Conservation (phyloP, 208 protist species). For the Phytomonas sp. region DNA sequence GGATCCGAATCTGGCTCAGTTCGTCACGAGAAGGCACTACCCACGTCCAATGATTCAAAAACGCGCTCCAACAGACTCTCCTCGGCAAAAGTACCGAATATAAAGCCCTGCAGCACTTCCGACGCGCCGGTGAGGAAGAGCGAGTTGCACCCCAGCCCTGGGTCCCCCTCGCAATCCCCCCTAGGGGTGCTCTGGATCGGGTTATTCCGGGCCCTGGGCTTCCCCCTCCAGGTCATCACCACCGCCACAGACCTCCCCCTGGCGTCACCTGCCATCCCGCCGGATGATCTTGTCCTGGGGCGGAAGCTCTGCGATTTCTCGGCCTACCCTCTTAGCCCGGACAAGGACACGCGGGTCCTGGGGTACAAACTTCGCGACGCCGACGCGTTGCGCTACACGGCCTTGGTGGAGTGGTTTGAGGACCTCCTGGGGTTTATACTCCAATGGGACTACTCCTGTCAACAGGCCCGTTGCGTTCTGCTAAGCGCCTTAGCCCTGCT, state of each 20-base stretch:
- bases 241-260: not conserved
- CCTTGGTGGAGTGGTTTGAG: slow-evolving; percentile 69
- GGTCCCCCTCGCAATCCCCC: not conserved
- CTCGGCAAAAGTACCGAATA: not conserved
- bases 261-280: not conserved
- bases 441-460: slow-evolving; percentile 29
- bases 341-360: not conserved
- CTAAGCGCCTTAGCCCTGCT: slow-evolving; percentile 46
- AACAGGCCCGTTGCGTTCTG: slow-evolving; percentile 61
- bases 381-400: slow-evolving; percentile 32
- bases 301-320: not conserved
- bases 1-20: not conserved
- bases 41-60: not conserved
- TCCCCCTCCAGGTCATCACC: not conserved
- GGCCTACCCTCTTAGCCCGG: not conserved
- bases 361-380: slow-evolving; percentile 25
- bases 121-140: not conserved
- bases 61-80: not conserved
- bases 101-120: not conserved
- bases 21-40: not conserved
- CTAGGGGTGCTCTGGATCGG: not conserved
- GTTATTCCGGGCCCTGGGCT: not conserved
- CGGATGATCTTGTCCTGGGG: not conserved
- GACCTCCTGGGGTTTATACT: slow-evolving; percentile 42
- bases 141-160: not conserved